Evolutionary conservation across 2,329 filamentous ascomycete species (phyloP).

Genomic region (Xylaria multiplex): DNA sequence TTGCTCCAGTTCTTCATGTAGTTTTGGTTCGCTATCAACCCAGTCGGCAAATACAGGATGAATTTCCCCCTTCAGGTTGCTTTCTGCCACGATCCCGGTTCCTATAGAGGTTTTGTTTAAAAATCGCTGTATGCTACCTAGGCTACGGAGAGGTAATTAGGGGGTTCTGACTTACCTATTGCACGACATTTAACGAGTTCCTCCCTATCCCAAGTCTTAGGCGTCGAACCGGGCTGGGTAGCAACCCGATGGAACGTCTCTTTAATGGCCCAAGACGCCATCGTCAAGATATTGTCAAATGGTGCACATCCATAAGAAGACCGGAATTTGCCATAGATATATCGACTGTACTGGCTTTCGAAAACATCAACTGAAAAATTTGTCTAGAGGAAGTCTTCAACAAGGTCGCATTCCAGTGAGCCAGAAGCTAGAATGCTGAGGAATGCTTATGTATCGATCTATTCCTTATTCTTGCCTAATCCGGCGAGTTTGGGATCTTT

Average conservation of each 20-base stretch:
- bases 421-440: slow-evolving; percentile 18
- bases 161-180: slow-evolving; percentile 40
- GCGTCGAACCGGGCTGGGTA: slow-evolving; percentile 43
- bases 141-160: background rate
- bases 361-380: slow-evolving; percentile 35
- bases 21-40: slow-evolving; percentile 37
- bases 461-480: slow-evolving; percentile 32
- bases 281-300: slow-evolving; percentile 28
- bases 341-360: slow-evolving; percentile 22
- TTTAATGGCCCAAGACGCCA: slow-evolving; percentile 31
- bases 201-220: slow-evolving; percentile 46
- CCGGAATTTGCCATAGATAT: slow-evolving; percentile 8
- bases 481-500: slow-evolving; percentile 22
- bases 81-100: slow-evolving; percentile 36
- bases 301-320: background rate
- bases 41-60: slow-evolving; percentile 49
- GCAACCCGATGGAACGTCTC: slow-evolving; percentile 31
- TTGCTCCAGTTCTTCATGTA: slow-evolving; percentile 45
- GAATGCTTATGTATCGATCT: slow-evolving; percentile 36
- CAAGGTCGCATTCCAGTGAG: slow-evolving; percentile 41
- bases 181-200: slow-evolving; percentile 47
- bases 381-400: slow-evolving; percentile 19
- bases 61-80: slow-evolving; percentile 45
- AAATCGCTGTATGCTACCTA: background rate
- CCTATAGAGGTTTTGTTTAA: slow-evolving; percentile 33